Base-by-base conservation (phyloP, 1,139 yeast species). In the Blastobotrys malaysiensis region DNA sequence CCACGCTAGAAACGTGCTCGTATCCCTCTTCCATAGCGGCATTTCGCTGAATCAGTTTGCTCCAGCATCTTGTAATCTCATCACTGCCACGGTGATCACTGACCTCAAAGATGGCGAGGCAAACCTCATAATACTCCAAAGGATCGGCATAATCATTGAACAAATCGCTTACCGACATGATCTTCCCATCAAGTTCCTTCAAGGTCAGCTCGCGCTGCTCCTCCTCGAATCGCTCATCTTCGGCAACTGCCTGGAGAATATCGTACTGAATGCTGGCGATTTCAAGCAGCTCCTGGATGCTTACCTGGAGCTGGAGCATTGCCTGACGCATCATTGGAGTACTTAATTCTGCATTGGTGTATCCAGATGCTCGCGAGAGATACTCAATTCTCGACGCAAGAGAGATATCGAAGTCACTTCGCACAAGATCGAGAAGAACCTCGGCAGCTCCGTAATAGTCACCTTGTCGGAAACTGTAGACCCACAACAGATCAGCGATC, bases 211-310 rank as follows among this genome's bases (percentile, higher is more conserved):
- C 57, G 43, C 64, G 60, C 56, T 70, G 72, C 52, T 78, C 77
- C 2, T 71, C 73, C 48, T 71, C 73, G 52, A 89, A 74, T 63
- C 90, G 74, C 9, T 69, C 65, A 68, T 91, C 98, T 20, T 75
- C 70, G 51, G 74, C 72, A 21, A 90, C 81, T 5, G 82, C 74
- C 2, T 79, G 70, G 54, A 89, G 73, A 31, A 91, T 71, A 64
- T 91, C 98, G 67, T 89, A 87, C 70, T 93, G 99, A 51, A 93
- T 78, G 61, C 85, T 83, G 2, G 97, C 95, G 46, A 93, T 95
- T 52, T 88, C 95, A 64, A 91, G 81, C 52, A 87, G 79, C 66
- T 91, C 97, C 61, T 84, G 86, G 39, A 91, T 86, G 60, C 79
- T 75, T 9, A 83, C 77, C 1, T 89, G 79, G 55, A 93, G 75